Base-by-base conservation (phyloP, 192 early-diverging fungal species). In the Coemansia sp. region DNA sequence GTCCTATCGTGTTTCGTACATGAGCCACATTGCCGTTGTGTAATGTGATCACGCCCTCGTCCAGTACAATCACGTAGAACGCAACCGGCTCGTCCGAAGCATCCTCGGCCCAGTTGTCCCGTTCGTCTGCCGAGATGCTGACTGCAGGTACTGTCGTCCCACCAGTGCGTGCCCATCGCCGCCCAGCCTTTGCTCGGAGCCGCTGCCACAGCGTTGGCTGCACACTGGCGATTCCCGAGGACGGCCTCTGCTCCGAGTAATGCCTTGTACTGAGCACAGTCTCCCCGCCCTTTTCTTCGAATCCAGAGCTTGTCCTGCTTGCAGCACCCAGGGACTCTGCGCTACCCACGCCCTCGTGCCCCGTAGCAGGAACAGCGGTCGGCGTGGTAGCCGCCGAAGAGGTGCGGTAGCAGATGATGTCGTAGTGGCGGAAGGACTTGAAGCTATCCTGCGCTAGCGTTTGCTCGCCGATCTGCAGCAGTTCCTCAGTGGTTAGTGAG, bases 401-500 rank as follows among this genome's bases (percentile, higher is more conserved):
- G 1, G 83, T 85, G 26, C 90, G 84, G 62, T 93, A 93, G 65
- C 87, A 86, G 10, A 94, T 84, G 83, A 94, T 93, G 62, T 92
- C 92, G 80, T 98, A 98, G 72, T 90, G 87, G 54, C 81, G 82
- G 74, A 94, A 98, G 28, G 89, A 81, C 75, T 98, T 94, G 68
- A 87, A 89, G 66, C 92, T 96, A 67, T 98, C 96, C 28, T 93
- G 85, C 48, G 59, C 56, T n/a, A 58, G 22, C 3, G 87, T 85
- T 54, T 94, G 91, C 56, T 92, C 83, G 19, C 87, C 88, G 58
- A 75, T 65, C 63, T 64, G 25, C 58, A 84, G 68, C 70, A 98
- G 94, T 69, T 96, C 94, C 69, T 98, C 94, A 44, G 83, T 84
- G 3, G 95, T 95, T 47, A 97, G 74, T 28, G 94, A 92, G 71